Evolutionary conservation across 2,329 filamentous ascomycete genomes (phyloP), one percentile per base, ranked within the genome.

Genomic region (Beauveria scarabaeidicola): DNA sequence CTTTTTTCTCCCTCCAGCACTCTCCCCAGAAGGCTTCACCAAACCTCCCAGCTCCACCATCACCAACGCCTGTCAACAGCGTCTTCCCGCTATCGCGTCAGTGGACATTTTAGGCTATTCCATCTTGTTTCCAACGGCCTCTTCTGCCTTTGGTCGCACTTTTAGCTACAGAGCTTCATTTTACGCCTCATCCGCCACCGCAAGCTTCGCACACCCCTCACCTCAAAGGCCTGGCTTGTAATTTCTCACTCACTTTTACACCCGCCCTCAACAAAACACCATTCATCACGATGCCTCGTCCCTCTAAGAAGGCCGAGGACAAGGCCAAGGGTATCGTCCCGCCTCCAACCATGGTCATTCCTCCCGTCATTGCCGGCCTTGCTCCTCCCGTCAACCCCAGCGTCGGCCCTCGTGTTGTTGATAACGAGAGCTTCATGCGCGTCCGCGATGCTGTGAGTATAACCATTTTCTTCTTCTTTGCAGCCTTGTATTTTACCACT

Each of bases 391-490:
- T 40, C 47, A 58, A 58, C 27, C 48, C 58, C 3, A 41, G 10
- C 43, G 38, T 25, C 19, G 58, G 27, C 38, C 51, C 61, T 46
- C 72, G 71, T 60, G 68, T 78, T 46, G 83, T 89, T 64, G 84
- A 90, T 63, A 80, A 88, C 60, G 87, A 90, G 61, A 87, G 90
- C 72, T 93, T 93, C 72, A 81, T 90, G 62, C 81, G 87, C 69
- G 90, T 91, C 52, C 84, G 90, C 68, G 90, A 95, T 72, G 87
- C 85, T 71, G 91, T 95, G 86, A 82, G 89, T 77, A 58, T 46
- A 6, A n/a, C 38, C 59, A 51, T 50, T 48, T 63, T 60, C 62
- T 57, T 63, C 61, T 43, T 61, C 50, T 62, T 57, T 41, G 51
- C 52, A 46, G 43, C 38, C 57, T 60, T 48, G 15, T 32, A 48